Conservation (phyloP, 192 early-diverging fungal genomes). For the Anaeromyces robustus region DNA sequence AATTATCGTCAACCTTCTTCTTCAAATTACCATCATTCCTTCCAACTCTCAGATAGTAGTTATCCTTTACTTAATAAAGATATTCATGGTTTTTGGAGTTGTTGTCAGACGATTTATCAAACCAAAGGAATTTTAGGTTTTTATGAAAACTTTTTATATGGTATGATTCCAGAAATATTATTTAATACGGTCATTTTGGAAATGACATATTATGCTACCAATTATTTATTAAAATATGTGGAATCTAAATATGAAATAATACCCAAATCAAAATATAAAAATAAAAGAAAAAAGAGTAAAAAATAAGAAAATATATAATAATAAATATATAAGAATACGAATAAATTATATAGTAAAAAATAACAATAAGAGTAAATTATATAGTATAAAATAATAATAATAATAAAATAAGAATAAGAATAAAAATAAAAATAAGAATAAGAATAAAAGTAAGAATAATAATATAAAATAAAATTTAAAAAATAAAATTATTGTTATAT, state of each 20-base stretch:
- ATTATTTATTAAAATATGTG: background rate
- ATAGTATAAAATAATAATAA: too few species aligned
- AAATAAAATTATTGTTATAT: too few species aligned
- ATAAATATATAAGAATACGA: background rate
- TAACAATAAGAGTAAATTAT: too few species aligned
- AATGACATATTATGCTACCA: background rate
- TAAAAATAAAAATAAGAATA: too few species aligned
- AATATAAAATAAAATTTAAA: too few species aligned
- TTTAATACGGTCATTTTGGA: background rate
- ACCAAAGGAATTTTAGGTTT: background rate
- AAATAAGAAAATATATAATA: background rate
- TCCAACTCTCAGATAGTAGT: background rate
- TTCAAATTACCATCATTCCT: background rate
- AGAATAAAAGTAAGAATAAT: too few species aligned
- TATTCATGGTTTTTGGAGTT: background rate
- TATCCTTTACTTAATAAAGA: background rate
- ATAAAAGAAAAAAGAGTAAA: background rate
- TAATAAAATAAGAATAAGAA: too few species aligned
- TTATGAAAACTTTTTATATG: background rate
- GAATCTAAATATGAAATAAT: background rate
- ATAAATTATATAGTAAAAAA: too few species aligned
- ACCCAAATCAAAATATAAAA: background rate
- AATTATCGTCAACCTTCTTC: background rate
- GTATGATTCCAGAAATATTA: background rate
- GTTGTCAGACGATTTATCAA: background rate